A percentile compares a stretch with the other conserved stretches of the same genome.
phyloP scores from a whole-genome alignment of 2,329 filamentous ascomycete genomes.

The Acrocalymma vagum region DNA sequence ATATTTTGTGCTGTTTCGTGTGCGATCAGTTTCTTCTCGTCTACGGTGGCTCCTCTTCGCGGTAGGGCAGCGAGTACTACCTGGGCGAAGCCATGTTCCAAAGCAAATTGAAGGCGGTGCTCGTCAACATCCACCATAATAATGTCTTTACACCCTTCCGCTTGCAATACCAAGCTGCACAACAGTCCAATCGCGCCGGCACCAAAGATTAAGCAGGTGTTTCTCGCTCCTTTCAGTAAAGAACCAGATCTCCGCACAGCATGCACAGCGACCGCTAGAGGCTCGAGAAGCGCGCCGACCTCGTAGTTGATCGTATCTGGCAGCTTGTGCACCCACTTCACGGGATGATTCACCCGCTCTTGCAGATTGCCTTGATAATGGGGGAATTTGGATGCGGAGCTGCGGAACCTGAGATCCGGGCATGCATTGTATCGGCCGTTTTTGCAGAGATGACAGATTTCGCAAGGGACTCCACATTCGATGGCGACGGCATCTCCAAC shows the following conservation, averaged over 20 bases:
- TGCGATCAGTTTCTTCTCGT: neutral
- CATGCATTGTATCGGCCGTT: constrained; percentile 93
- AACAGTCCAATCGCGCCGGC: constrained; percentile 91
- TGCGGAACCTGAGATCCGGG: constrained; percentile 69
- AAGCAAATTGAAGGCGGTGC: constrained; percentile 80
- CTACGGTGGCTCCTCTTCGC: neutral
- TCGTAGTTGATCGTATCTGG: constrained; percentile 82
- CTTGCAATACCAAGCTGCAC: constrained; percentile 79
- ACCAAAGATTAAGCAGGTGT: constrained; percentile 86
- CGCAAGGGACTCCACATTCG: constrained; percentile 89
- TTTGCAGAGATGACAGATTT: constrained; percentile 83
- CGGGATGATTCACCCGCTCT: constrained; percentile 90
- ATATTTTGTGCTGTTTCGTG: neutral
- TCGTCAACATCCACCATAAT: constrained; percentile 93
- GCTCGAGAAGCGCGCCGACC: constrained; percentile 85
- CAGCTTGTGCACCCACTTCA: constrained; percentile 92
- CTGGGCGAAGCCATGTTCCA: constrained; percentile 50
- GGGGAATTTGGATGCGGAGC: constrained; percentile 62
- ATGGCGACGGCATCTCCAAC: constrained; percentile 87
- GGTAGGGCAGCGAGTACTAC: neutral
- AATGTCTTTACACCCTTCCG: constrained; percentile 84
- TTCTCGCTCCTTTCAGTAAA: no score
- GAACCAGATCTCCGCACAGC: no score
- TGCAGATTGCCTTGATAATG: constrained; percentile 71
- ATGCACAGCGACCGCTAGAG: constrained; percentile 83